Conservation (phyloP, 257 asterid species). For the Solanum phureja region DNA sequence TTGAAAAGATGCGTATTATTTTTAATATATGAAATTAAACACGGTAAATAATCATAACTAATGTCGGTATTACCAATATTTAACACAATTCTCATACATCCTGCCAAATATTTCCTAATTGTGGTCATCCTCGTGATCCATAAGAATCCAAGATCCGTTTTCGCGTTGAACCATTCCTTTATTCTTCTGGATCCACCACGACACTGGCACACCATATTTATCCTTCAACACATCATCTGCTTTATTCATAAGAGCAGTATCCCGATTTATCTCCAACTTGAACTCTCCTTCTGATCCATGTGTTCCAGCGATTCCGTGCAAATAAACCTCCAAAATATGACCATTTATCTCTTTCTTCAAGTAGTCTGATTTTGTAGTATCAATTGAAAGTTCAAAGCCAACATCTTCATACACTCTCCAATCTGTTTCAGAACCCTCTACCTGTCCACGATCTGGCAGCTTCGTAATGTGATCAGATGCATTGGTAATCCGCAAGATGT, state of each 20-base stretch:
- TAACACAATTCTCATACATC: background rate
- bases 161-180: background rate
- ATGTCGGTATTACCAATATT: no score
- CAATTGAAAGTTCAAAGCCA: conserved; percentile 45
- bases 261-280: background rate
- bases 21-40: no score
- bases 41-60: no score
- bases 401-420: conserved; percentile 36
- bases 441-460: conserved; percentile 16
- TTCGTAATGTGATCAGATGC: conserved; percentile 41
- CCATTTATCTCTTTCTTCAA: conserved; percentile 12
- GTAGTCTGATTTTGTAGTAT: conserved; percentile 41
- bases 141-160: conserved; percentile 13
- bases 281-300: conserved; percentile 19
- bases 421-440: background rate
- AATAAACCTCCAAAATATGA: conserved; percentile 43
- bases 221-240: conserved; percentile 3
- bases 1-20: no score
- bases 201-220: background rate
- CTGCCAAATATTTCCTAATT: background rate
- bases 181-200: conserved; percentile 8
- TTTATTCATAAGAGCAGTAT: conserved; percentile 26
- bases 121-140: background rate
- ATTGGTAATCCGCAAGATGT: conserved; percentile 38
- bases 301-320: conserved; percentile 34